phyloP scores from a whole-genome alignment of 2,329 filamentous ascomycete genomes.

The Aspergillus sp. region DNA sequence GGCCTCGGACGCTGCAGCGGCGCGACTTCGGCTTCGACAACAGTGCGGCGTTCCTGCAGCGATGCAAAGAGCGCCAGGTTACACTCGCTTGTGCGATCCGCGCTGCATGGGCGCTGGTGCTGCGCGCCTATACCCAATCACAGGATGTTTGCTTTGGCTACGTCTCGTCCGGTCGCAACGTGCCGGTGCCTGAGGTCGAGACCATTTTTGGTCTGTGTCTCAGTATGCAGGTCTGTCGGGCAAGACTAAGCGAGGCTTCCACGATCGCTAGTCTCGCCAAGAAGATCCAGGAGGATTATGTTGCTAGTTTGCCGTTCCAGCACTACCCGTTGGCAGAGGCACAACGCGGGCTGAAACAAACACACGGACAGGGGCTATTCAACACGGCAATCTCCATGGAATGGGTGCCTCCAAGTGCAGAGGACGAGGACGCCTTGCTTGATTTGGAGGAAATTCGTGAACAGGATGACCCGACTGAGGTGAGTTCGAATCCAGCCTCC shows the following conservation, averaged over 20 bases:
- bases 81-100: not conserved
- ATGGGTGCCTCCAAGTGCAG: not conserved
- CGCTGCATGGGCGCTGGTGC: not conserved
- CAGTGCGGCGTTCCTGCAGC: not conserved
- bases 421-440: not conserved
- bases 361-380: not conserved
- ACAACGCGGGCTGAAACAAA: not conserved
- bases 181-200: not conserved
- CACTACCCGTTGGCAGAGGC: not conserved
- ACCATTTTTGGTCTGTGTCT: not conserved
- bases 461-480: not conserved
- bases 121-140: not conserved
- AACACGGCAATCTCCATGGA: slow-evolving; percentile 1
- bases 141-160: not conserved
- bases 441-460: not conserved
- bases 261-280: not conserved
- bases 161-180: not conserved
- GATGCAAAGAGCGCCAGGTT: slow-evolving; percentile 1
- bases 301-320: not conserved
- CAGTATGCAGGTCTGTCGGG: not conserved
- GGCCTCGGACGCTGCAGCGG: not conserved
- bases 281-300: not conserved
- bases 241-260: not conserved
- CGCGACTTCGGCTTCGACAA: not conserved
- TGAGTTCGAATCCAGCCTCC: not conserved